Conservation (phyloP, 208 protist species). For the Acanthamoeba divionensis region DNA sequence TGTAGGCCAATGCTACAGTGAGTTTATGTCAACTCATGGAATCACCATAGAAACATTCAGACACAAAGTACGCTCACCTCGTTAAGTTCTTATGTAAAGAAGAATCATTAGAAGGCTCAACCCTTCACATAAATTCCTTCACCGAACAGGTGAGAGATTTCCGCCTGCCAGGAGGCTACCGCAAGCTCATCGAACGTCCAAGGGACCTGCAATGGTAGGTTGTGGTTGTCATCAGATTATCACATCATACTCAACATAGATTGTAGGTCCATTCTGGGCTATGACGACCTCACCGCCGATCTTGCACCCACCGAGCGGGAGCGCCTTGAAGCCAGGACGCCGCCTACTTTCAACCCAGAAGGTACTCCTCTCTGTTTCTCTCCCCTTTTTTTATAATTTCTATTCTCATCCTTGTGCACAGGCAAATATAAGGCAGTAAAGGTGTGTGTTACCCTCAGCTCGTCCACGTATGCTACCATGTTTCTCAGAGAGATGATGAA, state of each 20-base stretch:
- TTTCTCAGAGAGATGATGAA: background rate
- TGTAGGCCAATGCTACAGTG: background rate
- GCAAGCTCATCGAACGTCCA: background rate
- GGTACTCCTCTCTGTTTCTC: background rate
- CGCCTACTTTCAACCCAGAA: too few relatives aligned
- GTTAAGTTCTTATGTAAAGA: too few relatives aligned
- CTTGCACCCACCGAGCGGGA: background rate
- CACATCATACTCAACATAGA: background rate
- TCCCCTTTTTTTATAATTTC: background rate
- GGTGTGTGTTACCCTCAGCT: background rate
- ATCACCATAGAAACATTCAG: background rate
- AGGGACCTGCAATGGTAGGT: conserved; percentile 17
- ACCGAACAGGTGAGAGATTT: background rate
- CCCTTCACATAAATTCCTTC: background rate
- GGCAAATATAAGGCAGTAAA: background rate
- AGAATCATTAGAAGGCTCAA: too few relatives aligned
- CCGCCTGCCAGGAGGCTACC: conserved; percentile 28
- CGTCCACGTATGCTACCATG: background rate
- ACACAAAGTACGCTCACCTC: background rate
- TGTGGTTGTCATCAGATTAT: background rate
- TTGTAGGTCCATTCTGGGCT: background rate
- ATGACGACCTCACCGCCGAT: background rate
- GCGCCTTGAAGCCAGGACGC: background rate
- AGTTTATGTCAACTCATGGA: background rate
- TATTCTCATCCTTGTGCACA: background rate